Base-by-base conservation (phyloP, 768 basidiomycete genomes). In the Russula lepida region DNA sequence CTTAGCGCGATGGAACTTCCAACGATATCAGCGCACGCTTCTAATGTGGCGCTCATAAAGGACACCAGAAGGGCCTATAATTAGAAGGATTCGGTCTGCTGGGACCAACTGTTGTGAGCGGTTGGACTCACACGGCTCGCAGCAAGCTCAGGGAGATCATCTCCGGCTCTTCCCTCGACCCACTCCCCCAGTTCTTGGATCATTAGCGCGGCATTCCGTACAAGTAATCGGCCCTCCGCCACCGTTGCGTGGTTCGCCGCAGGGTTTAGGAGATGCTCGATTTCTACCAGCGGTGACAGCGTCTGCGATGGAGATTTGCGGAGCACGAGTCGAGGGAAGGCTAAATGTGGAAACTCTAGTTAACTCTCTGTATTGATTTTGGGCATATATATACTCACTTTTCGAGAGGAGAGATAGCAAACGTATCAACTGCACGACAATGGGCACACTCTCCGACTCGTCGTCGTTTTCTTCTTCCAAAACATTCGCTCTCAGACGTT, bases 401-500 rank as follows among this genome's bases (percentile, higher is more conserved):
- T 41, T 51, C 3, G 66, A 35, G 49, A 71, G 70, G 9, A 69
- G 46, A 19, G 56, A 46, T 17, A 71, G 47, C 7, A 72, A 41
- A 0, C 73, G 72, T 4, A 32, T 49, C 11, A 70, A n/a, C 44
- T 72, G 70, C 28, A 33, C 35, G 6, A 62, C 44, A 2, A 66
- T 15, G n/a, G 62, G 52, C 9, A 58, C 30, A 23, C 44, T 23
- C 9, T 50, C 39, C 2, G 47, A 28, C 2, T 61, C 63, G 1
- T 47, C 57, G 5, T 56, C 64, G 5, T 44, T 54, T 13, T 70
- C 54, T 3, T 71, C 69, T 4, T 66, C 68, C 11, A 4, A 44
- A n/a, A 57, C 30, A 19, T 52, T 44, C 4, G 50, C 56, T 27
- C 68, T 64, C 23, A 79, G 49, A 28, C 57, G 59, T 62, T 78